A percentile compares a stretch with the other conserved stretches of the same genome.
phyloP scores from a whole-genome alignment of 805 yeast species.

The Saturnispora halmiae region DNA sequence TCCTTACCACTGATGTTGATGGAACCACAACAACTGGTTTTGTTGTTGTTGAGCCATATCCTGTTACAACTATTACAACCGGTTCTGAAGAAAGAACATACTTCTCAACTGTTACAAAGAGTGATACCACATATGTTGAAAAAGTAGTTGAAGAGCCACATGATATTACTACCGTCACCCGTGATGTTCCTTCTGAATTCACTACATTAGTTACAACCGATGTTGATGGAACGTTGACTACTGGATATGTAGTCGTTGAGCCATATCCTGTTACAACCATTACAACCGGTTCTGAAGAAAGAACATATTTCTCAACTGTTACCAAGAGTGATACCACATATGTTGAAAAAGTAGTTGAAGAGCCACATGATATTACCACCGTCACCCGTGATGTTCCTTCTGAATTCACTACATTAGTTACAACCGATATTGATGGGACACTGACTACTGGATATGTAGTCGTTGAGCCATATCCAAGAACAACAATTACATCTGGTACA shows the following conservation, averaged over 20 bases:
- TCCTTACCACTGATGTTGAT: too few relatives aligned
- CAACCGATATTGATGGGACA: neutral
- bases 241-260: neutral
- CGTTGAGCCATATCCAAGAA: neutral
- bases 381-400: neutral
- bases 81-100: neutral
- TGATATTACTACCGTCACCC: neutral
- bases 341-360: neutral
- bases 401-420: neutral
- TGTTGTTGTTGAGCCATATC: neutral
- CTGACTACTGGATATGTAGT: neutral
- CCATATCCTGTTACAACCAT: neutral
- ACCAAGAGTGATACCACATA: neutral
- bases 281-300: neutral
- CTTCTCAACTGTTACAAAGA: neutral
- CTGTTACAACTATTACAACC: neutral
- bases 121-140: neutral
- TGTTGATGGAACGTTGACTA: neutral
- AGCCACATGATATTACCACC: neutral
- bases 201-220: neutral
- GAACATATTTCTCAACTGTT: neutral
- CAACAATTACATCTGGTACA: neutral
- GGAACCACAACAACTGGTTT: neutral
- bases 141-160: constrained; percentile 32
- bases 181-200: neutral